phyloP scores from a whole-genome alignment of 2,329 filamentous ascomycete genomes.

The Xylariales sp. region DNA sequence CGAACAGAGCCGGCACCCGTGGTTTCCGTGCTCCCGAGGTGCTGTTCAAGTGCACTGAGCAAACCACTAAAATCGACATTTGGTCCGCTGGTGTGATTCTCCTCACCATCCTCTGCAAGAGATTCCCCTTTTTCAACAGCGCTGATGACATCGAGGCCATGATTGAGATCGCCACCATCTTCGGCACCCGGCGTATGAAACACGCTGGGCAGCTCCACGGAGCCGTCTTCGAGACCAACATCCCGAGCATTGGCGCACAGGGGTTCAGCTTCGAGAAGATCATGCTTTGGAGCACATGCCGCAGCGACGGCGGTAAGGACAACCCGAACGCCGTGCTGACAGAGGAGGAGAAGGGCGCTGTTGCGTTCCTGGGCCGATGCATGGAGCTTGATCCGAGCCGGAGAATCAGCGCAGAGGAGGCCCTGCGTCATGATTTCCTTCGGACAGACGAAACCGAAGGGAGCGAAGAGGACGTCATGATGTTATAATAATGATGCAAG shows the following conservation, averaged over 20 bases:
- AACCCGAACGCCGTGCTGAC: slow-evolving; percentile 49
- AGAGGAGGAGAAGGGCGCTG: slow-evolving; percentile 66
- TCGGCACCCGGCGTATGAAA: slow-evolving; percentile 82
- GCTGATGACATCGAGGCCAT: slow-evolving; percentile 97
- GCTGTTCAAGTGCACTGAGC: slow-evolving; percentile 92
- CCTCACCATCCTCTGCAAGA: slow-evolving; percentile 84
- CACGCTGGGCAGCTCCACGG: slow-evolving; percentile 79
- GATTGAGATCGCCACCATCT: slow-evolving; percentile 95
- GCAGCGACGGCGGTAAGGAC: slow-evolving; percentile 56
- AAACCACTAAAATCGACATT: slow-evolving; percentile 90
- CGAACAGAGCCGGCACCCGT: slow-evolving; percentile 90
- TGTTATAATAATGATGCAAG: no score
- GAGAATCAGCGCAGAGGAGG: slow-evolving; percentile 71
- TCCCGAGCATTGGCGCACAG: slow-evolving; percentile 81
- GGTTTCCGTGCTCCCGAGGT: slow-evolving; percentile 97
- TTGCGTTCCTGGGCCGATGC: slow-evolving; percentile 67
- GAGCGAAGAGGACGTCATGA: slow-evolving; percentile 51
- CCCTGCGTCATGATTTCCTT: slow-evolving; percentile 69
- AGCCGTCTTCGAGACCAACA: slow-evolving; percentile 85
- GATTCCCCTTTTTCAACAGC: slow-evolving; percentile 98
- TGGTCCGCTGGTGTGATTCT: slow-evolving; percentile 98
- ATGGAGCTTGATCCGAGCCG: slow-evolving; percentile 72
- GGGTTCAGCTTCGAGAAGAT: slow-evolving; percentile 92
- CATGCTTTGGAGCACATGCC: slow-evolving; percentile 88
- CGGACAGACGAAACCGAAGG: slow-evolving; percentile 25